Evolutionary conservation across 2,329 filamentous ascomycete species (phyloP).

Genomic region (Diaporthe vexans): DNA sequence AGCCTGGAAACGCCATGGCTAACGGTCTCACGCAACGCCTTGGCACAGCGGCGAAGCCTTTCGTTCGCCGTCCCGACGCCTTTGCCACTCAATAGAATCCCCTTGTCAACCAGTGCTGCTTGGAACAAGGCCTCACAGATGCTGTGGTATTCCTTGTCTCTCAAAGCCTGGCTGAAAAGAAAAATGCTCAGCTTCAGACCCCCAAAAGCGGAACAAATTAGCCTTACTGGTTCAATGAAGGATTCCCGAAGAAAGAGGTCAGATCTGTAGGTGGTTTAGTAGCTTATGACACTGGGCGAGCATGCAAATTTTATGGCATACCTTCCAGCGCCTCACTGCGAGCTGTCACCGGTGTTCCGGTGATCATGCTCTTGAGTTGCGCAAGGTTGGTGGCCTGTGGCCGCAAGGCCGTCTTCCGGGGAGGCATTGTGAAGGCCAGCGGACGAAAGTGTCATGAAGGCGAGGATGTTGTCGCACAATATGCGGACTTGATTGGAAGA

Average conservation of each 20-base stretch:
- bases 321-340: constrained; percentile 40
- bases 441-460: neutral
- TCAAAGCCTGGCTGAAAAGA: constrained; percentile 59
- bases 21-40: constrained; percentile 79
- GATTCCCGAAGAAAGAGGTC: constrained; percentile 35
- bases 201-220: neutral
- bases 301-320: neutral
- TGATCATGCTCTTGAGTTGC: constrained; percentile 35
- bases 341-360: constrained; percentile 4
- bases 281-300: neutral
- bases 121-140: constrained; percentile 87
- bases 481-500: neutral
- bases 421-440: constrained; percentile 33
- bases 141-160: constrained; percentile 83
- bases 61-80: constrained; percentile 61
- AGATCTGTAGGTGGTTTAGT: constrained; percentile 33
- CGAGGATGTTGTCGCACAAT: neutral
- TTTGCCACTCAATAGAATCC: constrained; percentile 69
- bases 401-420: constrained; percentile 33
- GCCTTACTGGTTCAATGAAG: constrained; percentile 35
- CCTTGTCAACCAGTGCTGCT: constrained; percentile 76
- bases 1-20: constrained; percentile 77
- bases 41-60: constrained; percentile 77
- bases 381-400: constrained; percentile 36
- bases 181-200: neutral